Percentiles rank a stretch among this genome's conserved stretches.
Conservation (phyloP, 768 basidiomycete genomes). For the Lactarius vividus region DNA sequence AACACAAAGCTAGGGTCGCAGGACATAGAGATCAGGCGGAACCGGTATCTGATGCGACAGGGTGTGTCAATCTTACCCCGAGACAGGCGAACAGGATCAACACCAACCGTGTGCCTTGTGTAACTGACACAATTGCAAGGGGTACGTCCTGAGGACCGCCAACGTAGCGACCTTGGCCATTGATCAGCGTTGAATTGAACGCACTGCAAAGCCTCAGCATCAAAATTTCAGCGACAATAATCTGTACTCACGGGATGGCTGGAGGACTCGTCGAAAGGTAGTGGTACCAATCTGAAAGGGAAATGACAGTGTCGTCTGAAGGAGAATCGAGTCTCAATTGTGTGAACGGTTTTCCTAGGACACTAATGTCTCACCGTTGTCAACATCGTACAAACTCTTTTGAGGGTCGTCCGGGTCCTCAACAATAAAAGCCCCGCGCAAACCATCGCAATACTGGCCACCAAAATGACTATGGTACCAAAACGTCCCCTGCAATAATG, state of each 20-base stretch:
- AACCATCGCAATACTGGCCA: slow-evolving; percentile 44
- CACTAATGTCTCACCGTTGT: slow-evolving; percentile 29
- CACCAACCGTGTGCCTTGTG: slow-evolving; percentile 18
- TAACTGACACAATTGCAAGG: slow-evolving; percentile 27
- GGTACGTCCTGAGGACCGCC: slow-evolving; percentile 21
- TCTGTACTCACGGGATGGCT: not conserved
- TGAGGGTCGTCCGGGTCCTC: slow-evolving; percentile 36
- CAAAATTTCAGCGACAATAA: not conserved
- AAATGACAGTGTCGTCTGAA: slow-evolving; percentile 47
- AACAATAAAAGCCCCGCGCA: slow-evolving; percentile 40
- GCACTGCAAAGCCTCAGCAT: slow-evolving; percentile 16
- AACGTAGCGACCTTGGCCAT: slow-evolving; percentile 47
- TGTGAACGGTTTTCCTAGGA: not conserved
- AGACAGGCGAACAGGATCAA: not conserved
- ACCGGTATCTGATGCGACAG: slow-evolving; percentile 24
- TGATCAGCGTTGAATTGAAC: slow-evolving; percentile 43
- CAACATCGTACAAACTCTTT: slow-evolving; percentile 34
- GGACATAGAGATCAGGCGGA: slow-evolving; percentile 27
- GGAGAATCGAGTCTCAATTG: not conserved
- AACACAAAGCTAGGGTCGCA: slow-evolving; percentile 40
- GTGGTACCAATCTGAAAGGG: slow-evolving; percentile 43
- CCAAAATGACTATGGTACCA: slow-evolving; percentile 46
- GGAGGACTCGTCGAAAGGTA: slow-evolving; percentile 17
- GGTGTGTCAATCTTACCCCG: not conserved
- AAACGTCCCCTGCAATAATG: slow-evolving; percentile 30